phyloP scores from a whole-genome alignment of 768 basidiomycete genomes.

The Leccinum uliginosum region DNA sequence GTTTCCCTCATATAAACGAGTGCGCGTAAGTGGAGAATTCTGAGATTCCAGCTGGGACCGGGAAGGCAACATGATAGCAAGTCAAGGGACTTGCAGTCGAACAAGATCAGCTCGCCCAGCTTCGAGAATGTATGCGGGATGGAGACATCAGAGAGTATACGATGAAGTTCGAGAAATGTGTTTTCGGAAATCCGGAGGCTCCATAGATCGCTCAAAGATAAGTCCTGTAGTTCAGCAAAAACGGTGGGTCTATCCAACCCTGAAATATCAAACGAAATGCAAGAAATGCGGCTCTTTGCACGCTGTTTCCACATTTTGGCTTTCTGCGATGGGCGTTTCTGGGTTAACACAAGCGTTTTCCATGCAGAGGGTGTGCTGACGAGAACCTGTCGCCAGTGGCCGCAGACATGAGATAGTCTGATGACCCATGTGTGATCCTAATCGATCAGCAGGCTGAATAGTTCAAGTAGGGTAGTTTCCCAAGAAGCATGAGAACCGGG shows the following conservation, averaged over 20 bases:
- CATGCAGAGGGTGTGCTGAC: conserved; percentile 53
- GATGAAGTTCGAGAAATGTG: conserved; percentile 13
- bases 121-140: conserved; percentile 28
- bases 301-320: conserved; percentile 54
- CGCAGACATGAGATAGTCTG: conserved; percentile 53
- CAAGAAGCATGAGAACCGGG: conserved; percentile 43
- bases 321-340: conserved; percentile 46
- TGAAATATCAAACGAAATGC: conserved; percentile 22
- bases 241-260: conserved; percentile 14
- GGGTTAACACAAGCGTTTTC: conserved; percentile 52
- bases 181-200: conserved; percentile 13
- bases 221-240: conserved; percentile 15
- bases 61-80: conserved; percentile 5
- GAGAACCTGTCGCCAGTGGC: conserved; percentile 56
- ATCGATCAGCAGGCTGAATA: conserved; percentile 45
- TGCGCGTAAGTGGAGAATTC: conserved; percentile 20
- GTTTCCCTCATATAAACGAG: neutral
- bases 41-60: conserved; percentile 24
- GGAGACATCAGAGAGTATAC: conserved; percentile 32
- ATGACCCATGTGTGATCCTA: conserved; percentile 43
- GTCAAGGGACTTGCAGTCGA: neutral
- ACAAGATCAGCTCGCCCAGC: conserved; percentile 34
- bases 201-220: conserved; percentile 25
- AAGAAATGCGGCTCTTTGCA: conserved; percentile 43
- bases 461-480: conserved; percentile 58